A percentile compares a stretch with the other conserved stretches of the same genome.
These are phyloP conservation scores for Aspergillaceae sp. DNA, from an alignment of 2,329 filamentous ascomycete species.

Conservation along the genomic window DNA sequence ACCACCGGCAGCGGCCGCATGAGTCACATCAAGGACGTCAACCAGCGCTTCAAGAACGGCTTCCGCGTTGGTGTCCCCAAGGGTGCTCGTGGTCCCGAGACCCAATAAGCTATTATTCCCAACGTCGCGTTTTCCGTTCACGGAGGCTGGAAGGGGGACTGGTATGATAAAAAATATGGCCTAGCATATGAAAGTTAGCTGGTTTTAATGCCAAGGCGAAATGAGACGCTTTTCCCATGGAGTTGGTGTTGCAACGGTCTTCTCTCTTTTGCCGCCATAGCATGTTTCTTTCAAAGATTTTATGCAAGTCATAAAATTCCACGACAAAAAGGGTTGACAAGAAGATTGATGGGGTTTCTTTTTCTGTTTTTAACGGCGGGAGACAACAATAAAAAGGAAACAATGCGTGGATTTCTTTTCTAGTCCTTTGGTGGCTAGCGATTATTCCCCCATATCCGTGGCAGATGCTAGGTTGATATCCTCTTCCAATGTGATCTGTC, in stretches of 20 bases:
- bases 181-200: conserved; percentile 27
- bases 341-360: not conserved
- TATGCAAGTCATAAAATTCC: not conserved
- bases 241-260: conserved; percentile 29
- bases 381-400: conserved; percentile 25
- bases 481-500: conserved; percentile 22
- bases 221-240: conserved; percentile 27
- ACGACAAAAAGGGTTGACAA: conserved; percentile 1
- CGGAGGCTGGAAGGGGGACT: conserved; percentile 31
- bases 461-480: conserved; percentile 29
- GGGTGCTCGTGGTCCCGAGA: conserved; percentile 61
- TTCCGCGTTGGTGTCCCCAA: conserved; percentile 89
- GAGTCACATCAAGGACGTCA: conserved; percentile 86
- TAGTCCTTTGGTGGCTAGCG: conserved; percentile 28
- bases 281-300: conserved; percentile 9
- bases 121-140: conserved; percentile 31
- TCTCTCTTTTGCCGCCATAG: conserved; percentile 19
- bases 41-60: conserved; percentile 93
- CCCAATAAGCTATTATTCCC: conserved; percentile 30
- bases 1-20: conserved; percentile 94
- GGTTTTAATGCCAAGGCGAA: conserved; percentile 26
- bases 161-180: conserved; percentile 23
- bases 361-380: conserved; percentile 5
- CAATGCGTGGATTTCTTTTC: conserved; percentile 33
- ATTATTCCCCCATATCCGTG: conserved; percentile 27